A percentile compares a stretch with the other conserved stretches of the same genome.
Conservation (phyloP, 805 yeast species). For the Candida easanensis region DNA sequence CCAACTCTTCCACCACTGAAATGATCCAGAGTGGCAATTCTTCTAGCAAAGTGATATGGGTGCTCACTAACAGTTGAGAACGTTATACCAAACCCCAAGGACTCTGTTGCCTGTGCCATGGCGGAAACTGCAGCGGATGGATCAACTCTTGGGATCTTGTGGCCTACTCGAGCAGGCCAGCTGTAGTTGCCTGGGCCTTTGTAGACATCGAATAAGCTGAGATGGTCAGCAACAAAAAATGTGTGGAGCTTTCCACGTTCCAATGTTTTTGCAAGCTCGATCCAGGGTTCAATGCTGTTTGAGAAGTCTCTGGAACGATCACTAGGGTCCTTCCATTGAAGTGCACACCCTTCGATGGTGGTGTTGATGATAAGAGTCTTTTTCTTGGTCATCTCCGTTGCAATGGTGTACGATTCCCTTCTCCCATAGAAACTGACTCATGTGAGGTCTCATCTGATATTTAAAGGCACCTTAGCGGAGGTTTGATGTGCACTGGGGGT, state of each 20-base stretch:
- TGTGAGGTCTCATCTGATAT: too few relatives aligned
- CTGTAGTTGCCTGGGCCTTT: slow-evolving; percentile 25
- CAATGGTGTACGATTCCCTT: too few relatives aligned
- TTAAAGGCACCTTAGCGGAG: too few relatives aligned
- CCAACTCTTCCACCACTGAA: slow-evolving; percentile 45
- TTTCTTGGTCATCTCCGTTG: not conserved
- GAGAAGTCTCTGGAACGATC: slow-evolving; percentile 16
- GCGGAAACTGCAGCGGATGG: slow-evolving; percentile 38
- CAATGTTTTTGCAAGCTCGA: slow-evolving; percentile 35
- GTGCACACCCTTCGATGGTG: not conserved
- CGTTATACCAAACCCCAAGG: slow-evolving; percentile 41
- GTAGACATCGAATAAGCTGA: slow-evolving; percentile 39
- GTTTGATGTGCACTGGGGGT: too few relatives aligned
- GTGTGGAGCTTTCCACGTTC: slow-evolving; percentile 40
- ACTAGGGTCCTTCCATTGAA: slow-evolving; percentile 29
- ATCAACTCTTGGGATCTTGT: slow-evolving; percentile 37
- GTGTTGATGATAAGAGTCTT: not conserved
- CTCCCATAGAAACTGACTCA: too few relatives aligned
- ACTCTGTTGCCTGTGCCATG: slow-evolving; percentile 40
- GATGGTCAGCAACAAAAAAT: slow-evolving; percentile 38
- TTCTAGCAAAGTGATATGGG: slow-evolving; percentile 43
- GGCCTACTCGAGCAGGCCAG: slow-evolving; percentile 21
- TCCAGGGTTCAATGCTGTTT: slow-evolving; percentile 35
- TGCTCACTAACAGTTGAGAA: slow-evolving; percentile 44
- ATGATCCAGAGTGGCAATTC: slow-evolving; percentile 44